Base-by-base conservation (phyloP, 768 basidiomycete genomes). In the Paxillus rubicundulus region DNA sequence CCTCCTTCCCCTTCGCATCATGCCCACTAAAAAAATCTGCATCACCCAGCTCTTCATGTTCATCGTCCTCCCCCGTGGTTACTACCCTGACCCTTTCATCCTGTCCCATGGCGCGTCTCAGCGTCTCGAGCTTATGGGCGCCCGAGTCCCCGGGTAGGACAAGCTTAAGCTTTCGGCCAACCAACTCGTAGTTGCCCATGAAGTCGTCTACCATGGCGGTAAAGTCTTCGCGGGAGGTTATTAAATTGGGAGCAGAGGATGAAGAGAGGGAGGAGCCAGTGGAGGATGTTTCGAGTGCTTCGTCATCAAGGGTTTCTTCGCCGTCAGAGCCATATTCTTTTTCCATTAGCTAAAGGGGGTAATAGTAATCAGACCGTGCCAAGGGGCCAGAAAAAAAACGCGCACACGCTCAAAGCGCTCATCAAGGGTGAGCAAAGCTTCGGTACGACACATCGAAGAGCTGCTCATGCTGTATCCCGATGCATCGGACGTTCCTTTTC, bases 401-500 rank as follows among this genome's bases (percentile, higher is more conserved):
- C 78, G 56, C 59, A 92, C 97, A 78, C 92, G 85, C 61, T 98
- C 95, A 65, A 98, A 99, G 10, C 86, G 81, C 64, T 98, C 92
- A 64, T 99, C 97, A 39, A 99, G 75, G 2, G 85, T 87, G 47
- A 90, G 83, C 27, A 98, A 71, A 1, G 92, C 86, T 60, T 93
- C 88, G 58, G 91, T 98, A 41, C 97, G 83, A 72, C 83, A 89
- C 89, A 98, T 92, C 13, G 92, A 92, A 3, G 92, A 93, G 61
- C 92, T 94, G 68, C 90, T 96, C 94, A 99, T 98, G 66, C 89
- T 92, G 76, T 96, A 96, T 12, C 92, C 94, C 18, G 91, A 92
- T 9, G 91, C 93, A 56, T 92, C 88, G 46, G 89, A 92, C 0
- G 84, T 77, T 3, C 84, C 85, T 60, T 85, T 85, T 57, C 84